Base-by-base conservation (phyloP, 2,329 filamentous ascomycete species). In the Coniochaeta sp. region DNA sequence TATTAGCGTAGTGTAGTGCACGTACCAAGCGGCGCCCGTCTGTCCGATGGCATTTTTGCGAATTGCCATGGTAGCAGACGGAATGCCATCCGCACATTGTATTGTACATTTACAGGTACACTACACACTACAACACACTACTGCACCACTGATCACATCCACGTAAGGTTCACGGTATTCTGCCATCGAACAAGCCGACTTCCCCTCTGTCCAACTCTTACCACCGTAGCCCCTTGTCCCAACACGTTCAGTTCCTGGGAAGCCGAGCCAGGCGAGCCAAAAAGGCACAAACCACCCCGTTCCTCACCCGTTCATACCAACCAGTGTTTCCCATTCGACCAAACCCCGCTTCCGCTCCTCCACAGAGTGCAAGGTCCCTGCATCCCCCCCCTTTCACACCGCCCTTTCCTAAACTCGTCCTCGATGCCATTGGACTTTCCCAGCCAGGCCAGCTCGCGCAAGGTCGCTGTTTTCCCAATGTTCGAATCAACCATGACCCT, bases 181-280 rank as follows among this genome's bases (percentile, higher is more conserved):
- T n/a, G n/a, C n/a, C n/a, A n/a, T n/a, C n/a, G n/a, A n/a, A n/a
- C n/a, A n/a, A n/a, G 17, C 7, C 40, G n/a, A 44, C 19, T 28
- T 28, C 22, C n/a, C 44, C 22, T 26, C 44, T 28, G 22, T 19
- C 22, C 22, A 22, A 16, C 40, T 17, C 40, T 6, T 43, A 6
- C 28, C 28, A 43, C 16, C 17, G 19, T 14, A 19, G 4, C 8
- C 44, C 44, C 44, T 22, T 50, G 22, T 28, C 31, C 24, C 47
- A 36, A 50, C 47, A 31, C n/a, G 43, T 6, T 22, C n/a, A 24
- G 2, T 22, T 19, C 43, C 9, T 11, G 19, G 12, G 24, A 52
- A 52, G 26, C 47, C 47, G 47, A 52, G 47, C 12, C 9, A 52
- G 22, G 43, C 47, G 61, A 61, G 16, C 38, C 57, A 47, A 60